A percentile compares a stretch with the other conserved stretches of the same genome.
Evolutionary conservation across 129 eudicot species (phyloP).

Genomic region (Daucus carota): DH1_v3.0 NC_030385.2:26451501-26452000

Average conservation of each 20-base stretch:
- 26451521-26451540: slow-evolving; percentile 55
- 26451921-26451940: slow-evolving; percentile 78
- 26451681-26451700: slow-evolving; percentile 63
- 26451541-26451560: slow-evolving; percentile 82
- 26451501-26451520: slow-evolving; percentile 35
- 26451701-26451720: slow-evolving; percentile 52
- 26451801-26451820: slow-evolving; percentile 33
- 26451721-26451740: slow-evolving; percentile 42
- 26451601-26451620: slow-evolving; percentile 64
- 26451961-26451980: slow-evolving; percentile 49
- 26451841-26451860: slow-evolving; percentile 55
- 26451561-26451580: slow-evolving; percentile 79
- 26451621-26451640: slow-evolving; percentile 38
- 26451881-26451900: slow-evolving; percentile 47
- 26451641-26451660: slow-evolving; percentile 28
- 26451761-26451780: slow-evolving; percentile 30
- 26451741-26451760: neutral
- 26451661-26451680: slow-evolving; percentile 48
- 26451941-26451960: slow-evolving; percentile 87
- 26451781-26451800: slow-evolving; percentile 70
- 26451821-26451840: slow-evolving; percentile 36
- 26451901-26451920: slow-evolving; percentile 55
- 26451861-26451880: slow-evolving; percentile 56
- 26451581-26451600: slow-evolving; percentile 73
- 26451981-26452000: slow-evolving; percentile 75